These are phyloP conservation scores for Bidens hawaiensis DNA, from an alignment of 140 eudicot genomes.

Conservation along the genomic window DNA sequence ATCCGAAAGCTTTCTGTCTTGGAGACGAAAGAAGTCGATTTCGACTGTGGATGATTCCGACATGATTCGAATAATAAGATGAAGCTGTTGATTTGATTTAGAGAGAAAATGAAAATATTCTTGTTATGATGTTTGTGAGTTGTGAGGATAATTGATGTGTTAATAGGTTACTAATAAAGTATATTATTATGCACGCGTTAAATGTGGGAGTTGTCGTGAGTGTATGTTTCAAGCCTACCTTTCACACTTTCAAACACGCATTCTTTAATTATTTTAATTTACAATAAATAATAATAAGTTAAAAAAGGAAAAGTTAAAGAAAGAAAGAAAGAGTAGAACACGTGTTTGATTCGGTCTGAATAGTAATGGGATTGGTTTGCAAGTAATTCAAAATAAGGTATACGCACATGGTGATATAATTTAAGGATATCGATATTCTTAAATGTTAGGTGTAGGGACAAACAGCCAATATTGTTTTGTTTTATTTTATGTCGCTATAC, in stretches of 20 bases:
- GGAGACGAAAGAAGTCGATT: constrained; percentile 36
- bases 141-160: background rate
- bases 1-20: constrained; percentile 28
- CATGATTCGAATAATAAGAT: constrained; percentile 13
- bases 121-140: background rate
- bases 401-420: background rate
- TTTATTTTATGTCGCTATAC: no score
- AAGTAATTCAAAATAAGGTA: background rate
- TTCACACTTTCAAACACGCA: constrained; percentile 11
- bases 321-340: constrained; percentile 15
- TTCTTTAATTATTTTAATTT: background rate
- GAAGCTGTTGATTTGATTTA: background rate
- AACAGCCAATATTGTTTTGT: background rate
- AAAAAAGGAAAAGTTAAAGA: background rate
- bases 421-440: constrained; percentile 1
- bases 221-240: background rate
- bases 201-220: constrained; percentile 17
- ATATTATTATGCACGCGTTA: constrained; percentile 13
- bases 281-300: no score
- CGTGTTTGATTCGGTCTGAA: constrained; percentile 10
- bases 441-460: background rate
- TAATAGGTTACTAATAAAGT: background rate
- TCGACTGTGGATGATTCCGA: constrained; percentile 29
- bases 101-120: background rate
- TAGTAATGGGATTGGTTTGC: background rate